Evolutionary conservation across 2,329 filamentous ascomycete genomes (phyloP).

Genomic region (Cladosporium sp.): DNA sequence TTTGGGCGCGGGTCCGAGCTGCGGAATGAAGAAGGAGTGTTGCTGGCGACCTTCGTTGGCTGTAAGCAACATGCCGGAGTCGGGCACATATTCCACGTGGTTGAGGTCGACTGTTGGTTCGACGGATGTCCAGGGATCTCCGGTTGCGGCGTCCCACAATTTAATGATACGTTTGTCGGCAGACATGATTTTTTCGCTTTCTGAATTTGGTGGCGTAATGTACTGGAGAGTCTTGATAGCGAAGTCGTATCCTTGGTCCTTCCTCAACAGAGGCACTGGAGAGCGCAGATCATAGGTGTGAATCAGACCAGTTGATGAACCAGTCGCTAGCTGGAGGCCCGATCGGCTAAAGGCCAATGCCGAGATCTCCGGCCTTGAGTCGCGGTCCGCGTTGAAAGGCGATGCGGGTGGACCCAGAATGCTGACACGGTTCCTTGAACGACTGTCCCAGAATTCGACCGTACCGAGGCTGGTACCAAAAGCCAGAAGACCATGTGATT

Average conservation of each 20-base stretch:
- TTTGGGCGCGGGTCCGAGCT: slow-evolving; percentile 84
- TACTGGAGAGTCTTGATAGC: slow-evolving; percentile 79
- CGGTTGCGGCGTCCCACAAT: slow-evolving; percentile 81
- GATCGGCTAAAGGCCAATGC: slow-evolving; percentile 81
- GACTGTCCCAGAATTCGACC: slow-evolving; percentile 92
- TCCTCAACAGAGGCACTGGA: slow-evolving; percentile 77
- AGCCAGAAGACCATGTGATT: slow-evolving; percentile 82
- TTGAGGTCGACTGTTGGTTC: slow-evolving; percentile 95
- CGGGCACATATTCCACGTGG: slow-evolving; percentile 85
- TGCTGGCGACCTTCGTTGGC: slow-evolving; percentile 96
- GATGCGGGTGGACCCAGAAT: slow-evolving; percentile 48
- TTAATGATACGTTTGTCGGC: slow-evolving; percentile 96
- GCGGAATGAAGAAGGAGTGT: slow-evolving; percentile 91
- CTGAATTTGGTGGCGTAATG: slow-evolving; percentile 61
- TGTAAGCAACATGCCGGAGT: slow-evolving; percentile 91
- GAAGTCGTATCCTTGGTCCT: slow-evolving; percentile 94
- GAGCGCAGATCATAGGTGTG: slow-evolving; percentile 90
- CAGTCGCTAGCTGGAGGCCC: slow-evolving; percentile 79
- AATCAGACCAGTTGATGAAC: slow-evolving; percentile 81
- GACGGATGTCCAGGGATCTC: slow-evolving; percentile 89
- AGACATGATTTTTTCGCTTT: slow-evolving; percentile 73
- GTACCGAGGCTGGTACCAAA: slow-evolving; percentile 95
- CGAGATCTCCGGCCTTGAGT: slow-evolving; percentile 63
- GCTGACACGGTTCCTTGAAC: slow-evolving; percentile 76
- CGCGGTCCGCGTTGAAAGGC: slow-evolving; percentile 20